Base-by-base conservation (phyloP, 768 basidiomycete genomes). In the Astraeus odoratus region DNA sequence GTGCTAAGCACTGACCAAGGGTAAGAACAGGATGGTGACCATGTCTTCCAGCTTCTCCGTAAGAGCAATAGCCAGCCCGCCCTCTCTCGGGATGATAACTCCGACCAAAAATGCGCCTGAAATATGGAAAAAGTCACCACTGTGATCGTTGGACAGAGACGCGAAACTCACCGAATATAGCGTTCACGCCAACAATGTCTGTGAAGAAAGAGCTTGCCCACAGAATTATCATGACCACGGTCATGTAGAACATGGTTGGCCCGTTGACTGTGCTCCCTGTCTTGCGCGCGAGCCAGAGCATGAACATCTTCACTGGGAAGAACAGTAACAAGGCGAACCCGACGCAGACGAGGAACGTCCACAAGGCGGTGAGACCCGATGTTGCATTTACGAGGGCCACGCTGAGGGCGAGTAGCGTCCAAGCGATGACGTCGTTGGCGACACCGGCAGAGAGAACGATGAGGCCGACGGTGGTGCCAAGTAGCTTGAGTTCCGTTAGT, bases 31-130 rank as follows among this genome's bases (percentile, higher is more conserved):
- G 48, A 94, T 83, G 0, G 88, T 69, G 2, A 94, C 87, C 77
- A 95, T 82, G 65, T 97, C 95, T 66, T 99, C 96, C 24, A 98
- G 69, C 62, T 95, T 97, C 56, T 95, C 90, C 0, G 89, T 91
- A 23, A 98, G 69, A 0, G 81, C 72, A 35, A 93, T 88, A 3
- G 86, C 80, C 35, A 98, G 77, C 1, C 84, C 84, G 1, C 89
- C 88, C 55, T 93, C 85, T 12, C 91, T 81, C 4, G 96, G 95
- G 9, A 98, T 82, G 51, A 87, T 78, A 31, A 83, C 57, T 1
- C 86, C 94, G 1, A 78, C 80, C 16, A 95, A 57, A 68, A 97
- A 97, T 0, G 88, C 90, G 44, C 82, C 81, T 84, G 48, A 23
- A 18, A 39, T 3, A 57, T 16, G 12, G 16, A 7, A 24, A 12